These are phyloP conservation scores for Ramularia collo-cygni DNA, from an alignment of 2,329 filamentous ascomycete genomes.

Conservation along the genomic window DNA sequence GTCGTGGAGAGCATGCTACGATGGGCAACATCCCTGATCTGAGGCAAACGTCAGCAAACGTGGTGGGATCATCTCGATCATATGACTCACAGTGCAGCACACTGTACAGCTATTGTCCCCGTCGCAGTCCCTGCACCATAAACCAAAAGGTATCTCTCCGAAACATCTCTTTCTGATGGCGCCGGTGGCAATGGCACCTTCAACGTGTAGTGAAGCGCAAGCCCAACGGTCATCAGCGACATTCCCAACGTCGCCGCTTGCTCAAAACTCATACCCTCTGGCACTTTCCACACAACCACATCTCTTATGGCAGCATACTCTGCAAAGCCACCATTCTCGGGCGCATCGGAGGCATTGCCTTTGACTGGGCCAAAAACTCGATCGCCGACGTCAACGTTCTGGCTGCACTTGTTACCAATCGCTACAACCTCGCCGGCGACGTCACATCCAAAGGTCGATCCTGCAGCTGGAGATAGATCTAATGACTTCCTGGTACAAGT, in stretches of 20 bases:
- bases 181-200: conserved; percentile 11
- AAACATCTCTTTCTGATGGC: background rate
- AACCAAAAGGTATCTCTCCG: conserved; percentile 8
- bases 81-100: conserved; percentile 12
- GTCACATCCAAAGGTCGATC: conserved; percentile 16
- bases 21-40: conserved; percentile 12
- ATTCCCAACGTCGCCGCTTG: conserved; percentile 14
- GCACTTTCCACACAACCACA: conserved; percentile 11
- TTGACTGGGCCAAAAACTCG: conserved; percentile 15
- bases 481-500: conserved; percentile 13
- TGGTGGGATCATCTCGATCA: too few species aligned
- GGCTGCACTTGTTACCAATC: conserved; percentile 8
- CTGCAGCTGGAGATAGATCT: conserved; percentile 15
- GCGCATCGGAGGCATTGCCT: conserved; percentile 12
- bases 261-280: conserved; percentile 10
- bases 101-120: conserved; percentile 13
- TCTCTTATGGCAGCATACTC: conserved; percentile 13
- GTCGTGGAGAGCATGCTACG: conserved; percentile 13
- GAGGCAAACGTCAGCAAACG: conserved; percentile 3
- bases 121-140: conserved; percentile 16
- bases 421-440: conserved; percentile 14
- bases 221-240: conserved; percentile 14
- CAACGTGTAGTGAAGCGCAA: conserved; percentile 14
- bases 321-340: conserved; percentile 15
- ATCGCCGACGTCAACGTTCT: conserved; percentile 11